Evolutionary conservation across 108 stramenopile genomes (phyloP), one percentile per base, ranked within the genome.

Genomic region (Epipyxis sp.): DNA sequence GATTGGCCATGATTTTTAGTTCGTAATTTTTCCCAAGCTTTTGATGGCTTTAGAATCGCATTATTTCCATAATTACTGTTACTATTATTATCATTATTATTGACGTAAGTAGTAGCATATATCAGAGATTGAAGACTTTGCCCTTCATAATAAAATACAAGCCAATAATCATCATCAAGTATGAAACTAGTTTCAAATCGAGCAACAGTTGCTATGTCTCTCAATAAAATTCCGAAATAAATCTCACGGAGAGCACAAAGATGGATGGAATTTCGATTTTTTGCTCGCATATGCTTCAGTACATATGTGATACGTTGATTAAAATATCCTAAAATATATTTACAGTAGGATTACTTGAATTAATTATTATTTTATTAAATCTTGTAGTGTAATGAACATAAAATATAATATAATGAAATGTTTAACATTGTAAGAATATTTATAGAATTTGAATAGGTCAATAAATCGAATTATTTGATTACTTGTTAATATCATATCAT

Each of bases 111-210:
- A 50, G 6, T 13, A 20, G 46, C 46, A 59, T 86, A 86, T 65
- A 86, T 80, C 42, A 80, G 82, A 44, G 78, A 45, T n/a, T 81
- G 81, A 40, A 86, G 59, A 1, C 80, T 78, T 42, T 20, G 35
- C 42, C 85, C 85, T 69, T 84, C 85, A 46, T 86, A 81, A 1
- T 57, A 77, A 78, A 86, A 86, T 10, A 86, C 85, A 45, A 86
- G 40, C 85, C 85, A 86, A 44, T 74, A 37, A 25, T 74, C 71
- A 35, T 37, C 71, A 27, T 37, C 71, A 3, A 43, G 3, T 34
- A 46, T 34, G 25, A 74, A 74, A 25, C 43, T 6, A 27, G 71
- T 74, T 6, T 43, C 6, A 10, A 74, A 57, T 74, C 34, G 71
- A 13, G 71, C n/a, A 32, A 35, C 16, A 54, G 3, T 29, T 27